Evolutionary conservation across 1,284 basidiomycete species (phyloP), one percentile per base, ranked within the genome.

Genomic region (Butyriboletus appendiculatus): DNA sequence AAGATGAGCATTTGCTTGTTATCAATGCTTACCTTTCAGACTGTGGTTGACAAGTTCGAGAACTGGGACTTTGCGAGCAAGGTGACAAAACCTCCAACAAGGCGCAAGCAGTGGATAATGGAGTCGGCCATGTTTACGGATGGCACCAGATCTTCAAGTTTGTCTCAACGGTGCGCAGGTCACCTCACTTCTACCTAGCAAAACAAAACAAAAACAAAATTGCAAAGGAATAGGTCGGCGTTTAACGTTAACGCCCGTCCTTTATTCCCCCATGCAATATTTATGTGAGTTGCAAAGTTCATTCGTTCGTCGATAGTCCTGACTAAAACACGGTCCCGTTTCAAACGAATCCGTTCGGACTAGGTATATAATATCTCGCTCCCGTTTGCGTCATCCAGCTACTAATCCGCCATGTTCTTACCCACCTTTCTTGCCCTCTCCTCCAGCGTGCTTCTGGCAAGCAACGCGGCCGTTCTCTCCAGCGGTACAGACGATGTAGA

Each of bases 361-460:
- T 5, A 24, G 15, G 35, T 43, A 51, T 53, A 60, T 55, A 64
- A 54, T 5, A 22, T n/a, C 6, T 24, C 22, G 4, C n/a, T 16
- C 3, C 12, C 8, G 16, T n/a, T 5, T 30, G 15, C 3, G 8
- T 12, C 14, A 10, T 39, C 22, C 22, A n/a, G 35, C 32, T 20
- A 41, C 38, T 40, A 18, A 45, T 32, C 28, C 1, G 16, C 20
- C 46, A 66, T 66, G 67, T 38, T 50, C 48, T 49, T 38, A 0
- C 15, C 34, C 22, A 22, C 42, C 20, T 41, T 59, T 24, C 7
- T 67, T 18, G 40, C 33, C 16, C 11, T 68, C 7, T 48, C 16
- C 20, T 61, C 50, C 20, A 45, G 60, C 50, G 53, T 61, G 66
- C 67, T 68, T 71, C 66, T 69, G 66, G 66, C 56, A 70, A 70